Base-by-base conservation (phyloP, 75 land plant species). In the Sequoiadendron giganteum region DNA sequence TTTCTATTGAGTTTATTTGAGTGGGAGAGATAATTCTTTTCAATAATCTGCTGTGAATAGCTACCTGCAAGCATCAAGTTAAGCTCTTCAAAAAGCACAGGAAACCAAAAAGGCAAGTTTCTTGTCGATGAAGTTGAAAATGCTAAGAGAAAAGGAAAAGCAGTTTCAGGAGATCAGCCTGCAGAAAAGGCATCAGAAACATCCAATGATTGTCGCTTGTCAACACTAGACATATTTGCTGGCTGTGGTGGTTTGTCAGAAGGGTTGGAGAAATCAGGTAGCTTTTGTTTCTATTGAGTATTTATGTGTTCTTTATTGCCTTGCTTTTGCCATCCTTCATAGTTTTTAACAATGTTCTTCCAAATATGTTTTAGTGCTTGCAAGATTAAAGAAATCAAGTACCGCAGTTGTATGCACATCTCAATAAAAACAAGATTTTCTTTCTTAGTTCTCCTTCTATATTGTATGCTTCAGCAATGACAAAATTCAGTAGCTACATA, bases 231-330 rank as follows among this genome's bases (percentile, higher is more conserved):
- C 86, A 98, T 98, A 52, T 98, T 98, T 94, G 96, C 99, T 91
- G 99, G 99, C 52, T 98, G 98, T 93, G 99, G 99, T 87, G 99
- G 99, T 80, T 89, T 98, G 84, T 98, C 98, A 30, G 95, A 98
- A 54, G 99, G 99, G 18, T 85, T 98, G 84, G 93, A 95, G 19
- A 92, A 96, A 88, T 91, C 99, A 80, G 99, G 99, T 98, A 89
- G 38, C 11, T 78, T 84, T 38, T 68, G 34, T 38, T 84, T 42
- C 14, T 54, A 45, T 82, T 30, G 72, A 30, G 28, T 85, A 18
- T 34, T 11, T 75, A 1, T 40, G 1, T 55, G 8, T 39, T 5
- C 3, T 32, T n/a, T n/a, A n/a, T n/a, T n/a, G n/a, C n/a, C n/a
- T n/a, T n/a, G n/a, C n/a, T n/a, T n/a, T n/a, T n/a, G n/a, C n/a